These are phyloP conservation scores for Hypoxylon cercidicola DNA, from an alignment of 495 filamentous ascomycete species.

Conservation along the genomic window DNA sequence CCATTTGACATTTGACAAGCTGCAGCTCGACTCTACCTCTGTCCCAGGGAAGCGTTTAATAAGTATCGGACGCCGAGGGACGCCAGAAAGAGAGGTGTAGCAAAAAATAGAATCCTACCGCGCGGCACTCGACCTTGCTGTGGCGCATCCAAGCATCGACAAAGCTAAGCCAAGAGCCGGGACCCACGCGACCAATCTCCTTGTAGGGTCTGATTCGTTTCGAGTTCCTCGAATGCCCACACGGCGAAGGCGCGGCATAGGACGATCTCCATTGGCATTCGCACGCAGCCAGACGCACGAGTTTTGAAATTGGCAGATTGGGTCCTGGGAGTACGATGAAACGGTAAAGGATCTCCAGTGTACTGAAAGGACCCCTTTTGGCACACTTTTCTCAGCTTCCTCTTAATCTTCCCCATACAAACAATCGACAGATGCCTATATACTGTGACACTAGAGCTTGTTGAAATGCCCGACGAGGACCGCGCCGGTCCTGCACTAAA, in stretches of 20 bases:
- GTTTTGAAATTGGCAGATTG: slow-evolving; percentile 17
- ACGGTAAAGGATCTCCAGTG: slow-evolving; percentile 10
- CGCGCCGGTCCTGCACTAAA: slow-evolving; percentile 22
- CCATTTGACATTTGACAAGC: slow-evolving; percentile 29
- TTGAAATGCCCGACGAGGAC: slow-evolving; percentile 42
- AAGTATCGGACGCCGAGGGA: slow-evolving; percentile 10
- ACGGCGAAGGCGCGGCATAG: slow-evolving; percentile 33
- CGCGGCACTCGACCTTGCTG: slow-evolving; percentile 22
- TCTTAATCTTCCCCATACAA: slow-evolving; percentile 3
- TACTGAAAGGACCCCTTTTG: background rate
- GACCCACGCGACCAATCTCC: slow-evolving; percentile 40
- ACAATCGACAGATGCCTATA: slow-evolving; percentile 14
- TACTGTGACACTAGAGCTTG: slow-evolving; percentile 13
- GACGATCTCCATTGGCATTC: slow-evolving; percentile 39
- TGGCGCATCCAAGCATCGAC: slow-evolving; percentile 13
- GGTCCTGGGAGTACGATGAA: slow-evolving; percentile 15
- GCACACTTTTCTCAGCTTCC: background rate
- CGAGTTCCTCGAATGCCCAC: slow-evolving; percentile 19
- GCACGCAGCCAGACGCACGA: slow-evolving; percentile 28
- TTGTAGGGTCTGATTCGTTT: slow-evolving; percentile 36
- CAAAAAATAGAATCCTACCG: slow-evolving; percentile 11
- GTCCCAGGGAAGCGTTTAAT: slow-evolving; percentile 2
- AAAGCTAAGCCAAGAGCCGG: slow-evolving; percentile 28
- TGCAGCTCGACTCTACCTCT: slow-evolving; percentile 6
- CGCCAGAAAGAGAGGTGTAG: slow-evolving; percentile 5